Base-by-base conservation (phyloP, 148 eudicot species). In the Amaranthus hypochondriacus region DNA sequence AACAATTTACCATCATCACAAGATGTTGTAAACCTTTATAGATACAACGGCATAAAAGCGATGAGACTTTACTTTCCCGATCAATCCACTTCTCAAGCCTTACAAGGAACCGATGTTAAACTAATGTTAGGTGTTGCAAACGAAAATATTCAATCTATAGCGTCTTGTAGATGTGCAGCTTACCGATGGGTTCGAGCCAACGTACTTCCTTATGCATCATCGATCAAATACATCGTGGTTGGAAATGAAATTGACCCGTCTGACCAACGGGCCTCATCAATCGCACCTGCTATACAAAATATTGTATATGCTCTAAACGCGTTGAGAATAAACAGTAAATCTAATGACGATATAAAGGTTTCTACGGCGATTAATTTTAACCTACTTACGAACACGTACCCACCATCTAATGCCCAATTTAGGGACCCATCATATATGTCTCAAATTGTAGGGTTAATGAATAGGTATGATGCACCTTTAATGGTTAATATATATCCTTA, bases 61-160 rank as follows among this genome's bases (percentile, higher is more conserved):
- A 85, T 85, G 85, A 49, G 88, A 50, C 21, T 85, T 11, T 82
- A 85, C 48, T 69, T 53, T n/a, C 84, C 85, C 6, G 62, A 82
- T 56, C 71, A 15, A 59, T 50, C 53, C 0, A 28, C 56, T 39
- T 71, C 80, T 6, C 80, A 77, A 54, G 88, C 88, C 48, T 62
- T 82, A 0, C 46, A 72, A 39, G 80, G 82, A 5, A 68, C 85
- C 0, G 71, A 63, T 48, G 80, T 85, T 15, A 65, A 69, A 68
- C 53, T 78, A 56, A 77, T 82, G 10, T 56, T 85, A 5, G 84
- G 47, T n/a, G 83, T 85, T 48, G 76, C 84, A 0, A 77, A 71
- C 15, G 56, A 62, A 4, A 55, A 72, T 1, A 81, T 85, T 57
- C 80, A 79, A 18, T 18, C 66, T 3, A 39, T 85, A 5, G 84